Evolutionary conservation across 2,329 filamentous ascomycete genomes (phyloP).

Genomic region (Fusarium solani-melongenae): DNA sequence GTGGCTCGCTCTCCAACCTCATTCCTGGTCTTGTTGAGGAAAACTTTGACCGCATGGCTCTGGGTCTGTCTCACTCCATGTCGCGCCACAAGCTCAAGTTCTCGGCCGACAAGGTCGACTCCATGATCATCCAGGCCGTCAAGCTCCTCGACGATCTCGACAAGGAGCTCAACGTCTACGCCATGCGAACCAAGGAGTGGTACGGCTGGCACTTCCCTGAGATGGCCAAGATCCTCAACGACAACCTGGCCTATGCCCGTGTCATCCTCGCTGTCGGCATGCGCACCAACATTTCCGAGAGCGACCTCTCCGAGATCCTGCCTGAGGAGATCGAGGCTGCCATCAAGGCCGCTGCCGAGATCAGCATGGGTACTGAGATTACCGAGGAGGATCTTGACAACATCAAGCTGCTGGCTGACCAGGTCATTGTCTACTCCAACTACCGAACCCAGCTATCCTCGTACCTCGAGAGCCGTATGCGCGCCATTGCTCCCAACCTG

Average conservation of each 20-base stretch:
- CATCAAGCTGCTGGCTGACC: slow-evolving; percentile 90
- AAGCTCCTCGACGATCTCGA: slow-evolving; percentile 94
- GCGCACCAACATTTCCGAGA: slow-evolving; percentile 79
- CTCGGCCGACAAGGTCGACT: slow-evolving; percentile 97
- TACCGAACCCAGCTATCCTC: slow-evolving; percentile 88
- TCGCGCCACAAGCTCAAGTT: slow-evolving; percentile 99
- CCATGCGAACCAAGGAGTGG: slow-evolving; percentile 99
- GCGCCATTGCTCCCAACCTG: slow-evolving; percentile 94
- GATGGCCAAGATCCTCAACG: slow-evolving; percentile 95
- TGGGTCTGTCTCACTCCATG: slow-evolving; percentile 96
- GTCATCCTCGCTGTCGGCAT: slow-evolving; percentile 91
- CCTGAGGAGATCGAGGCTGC: slow-evolving; percentile 94
- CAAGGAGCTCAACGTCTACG: slow-evolving; percentile 98
- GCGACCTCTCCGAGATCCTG: slow-evolving; percentile 88
- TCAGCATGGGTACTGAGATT: slow-evolving; percentile 99
- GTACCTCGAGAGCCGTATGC: slow-evolving; percentile 94
- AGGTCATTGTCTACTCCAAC: slow-evolving; percentile 91
- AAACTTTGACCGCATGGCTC: slow-evolving; percentile 92
- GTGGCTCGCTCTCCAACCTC: slow-evolving; percentile 87
- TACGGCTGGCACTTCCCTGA: slow-evolving; percentile 99
- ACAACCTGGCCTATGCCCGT: slow-evolving; percentile 93
- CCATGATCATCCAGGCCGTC: slow-evolving; percentile 99
- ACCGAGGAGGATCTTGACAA: slow-evolving; percentile 91
- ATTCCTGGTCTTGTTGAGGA: slow-evolving; percentile 88
- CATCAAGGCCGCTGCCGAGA: slow-evolving; percentile 93